phyloP scores from a whole-genome alignment of 352 stramenopile genomes.

The Lagenidium sp. region DNA sequence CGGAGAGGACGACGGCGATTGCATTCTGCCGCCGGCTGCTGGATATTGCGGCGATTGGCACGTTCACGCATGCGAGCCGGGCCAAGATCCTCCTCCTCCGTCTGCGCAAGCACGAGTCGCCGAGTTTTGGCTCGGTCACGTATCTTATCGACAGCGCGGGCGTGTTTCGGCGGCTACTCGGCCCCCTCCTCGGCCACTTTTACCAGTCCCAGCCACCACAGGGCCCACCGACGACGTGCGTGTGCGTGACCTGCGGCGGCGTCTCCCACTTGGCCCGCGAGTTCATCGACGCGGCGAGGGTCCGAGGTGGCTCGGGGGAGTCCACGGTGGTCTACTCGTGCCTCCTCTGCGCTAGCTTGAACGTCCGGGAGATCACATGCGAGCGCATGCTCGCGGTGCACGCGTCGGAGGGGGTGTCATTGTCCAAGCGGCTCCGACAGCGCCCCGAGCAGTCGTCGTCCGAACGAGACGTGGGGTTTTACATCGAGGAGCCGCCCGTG shows the following conservation, averaged over 20 bases:
- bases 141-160: slow-evolving; percentile 43
- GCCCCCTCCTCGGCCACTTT: slow-evolving; percentile 22
- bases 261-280: slow-evolving; percentile 46
- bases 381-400: slow-evolving; percentile 49
- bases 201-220: slow-evolving; percentile 19
- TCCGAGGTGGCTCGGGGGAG: background rate
- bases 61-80: background rate
- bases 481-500: too few species aligned
- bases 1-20: background rate
- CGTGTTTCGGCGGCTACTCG: slow-evolving; percentile 30
- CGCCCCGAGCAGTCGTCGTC: too few species aligned
- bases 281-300: slow-evolving; percentile 16
- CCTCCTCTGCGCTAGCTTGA: slow-evolving; percentile 57
- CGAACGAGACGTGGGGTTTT: too few species aligned
- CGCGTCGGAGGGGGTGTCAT: slow-evolving; percentile 27
- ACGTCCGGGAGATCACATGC: slow-evolving; percentile 53
- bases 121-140: slow-evolving; percentile 16
- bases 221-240: slow-evolving; percentile 26
- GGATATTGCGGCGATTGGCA: background rate
- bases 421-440: slow-evolving; percentile 27
- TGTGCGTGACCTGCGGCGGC: slow-evolving; percentile 48
- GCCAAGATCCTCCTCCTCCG: background rate
- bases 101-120: background rate
- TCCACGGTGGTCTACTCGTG: slow-evolving; percentile 44
- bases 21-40: background rate